Evolutionary conservation across 306 rosid species (phyloP).

Genomic region (Glycine soja): DNA sequence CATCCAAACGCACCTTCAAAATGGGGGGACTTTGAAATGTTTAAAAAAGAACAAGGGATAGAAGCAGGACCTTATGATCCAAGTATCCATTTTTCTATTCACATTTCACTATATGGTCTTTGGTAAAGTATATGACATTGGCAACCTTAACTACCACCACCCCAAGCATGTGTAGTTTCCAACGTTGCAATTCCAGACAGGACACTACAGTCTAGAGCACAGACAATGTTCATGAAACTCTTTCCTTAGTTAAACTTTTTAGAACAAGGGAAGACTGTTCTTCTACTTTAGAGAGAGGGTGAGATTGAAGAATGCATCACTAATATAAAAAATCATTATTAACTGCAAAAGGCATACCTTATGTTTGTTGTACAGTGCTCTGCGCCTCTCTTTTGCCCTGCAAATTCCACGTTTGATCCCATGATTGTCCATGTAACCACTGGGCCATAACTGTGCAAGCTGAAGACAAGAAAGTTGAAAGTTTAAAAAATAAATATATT

Average conservation of each 20-base stretch:
- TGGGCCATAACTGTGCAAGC: slow-evolving; percentile 96
- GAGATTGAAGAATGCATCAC: slow-evolving; percentile 13
- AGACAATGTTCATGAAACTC: neutral
- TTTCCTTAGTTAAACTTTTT: neutral
- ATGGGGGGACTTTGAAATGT: slow-evolving; percentile 13
- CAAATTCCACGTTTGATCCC: slow-evolving; percentile 96
- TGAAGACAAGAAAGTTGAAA: slow-evolving; percentile 50
- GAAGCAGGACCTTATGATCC: slow-evolving; percentile 8
- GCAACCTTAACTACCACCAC: neutral
- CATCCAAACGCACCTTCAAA: neutral
- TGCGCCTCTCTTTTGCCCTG: slow-evolving; percentile 92
- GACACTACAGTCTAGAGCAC: slow-evolving; percentile 11
- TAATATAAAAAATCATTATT: slow-evolving; percentile 32
- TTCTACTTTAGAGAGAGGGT: slow-evolving; percentile 11
- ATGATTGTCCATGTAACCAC: slow-evolving; percentile 96
- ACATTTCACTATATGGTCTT: neutral
- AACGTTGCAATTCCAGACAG: neutral
- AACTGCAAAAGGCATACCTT: slow-evolving; percentile 62
- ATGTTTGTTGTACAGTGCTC: slow-evolving; percentile 61
- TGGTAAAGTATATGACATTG: slow-evolving; percentile 12
- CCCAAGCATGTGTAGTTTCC: neutral
- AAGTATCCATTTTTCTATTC: neutral
- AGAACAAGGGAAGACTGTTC: slow-evolving; percentile 15
- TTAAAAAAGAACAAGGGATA: neutral
- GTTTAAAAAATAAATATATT: slow-evolving; percentile 14